Conservation (phyloP, 2,329 filamentous ascomycete species). For the Blumeria hordei region DNA sequence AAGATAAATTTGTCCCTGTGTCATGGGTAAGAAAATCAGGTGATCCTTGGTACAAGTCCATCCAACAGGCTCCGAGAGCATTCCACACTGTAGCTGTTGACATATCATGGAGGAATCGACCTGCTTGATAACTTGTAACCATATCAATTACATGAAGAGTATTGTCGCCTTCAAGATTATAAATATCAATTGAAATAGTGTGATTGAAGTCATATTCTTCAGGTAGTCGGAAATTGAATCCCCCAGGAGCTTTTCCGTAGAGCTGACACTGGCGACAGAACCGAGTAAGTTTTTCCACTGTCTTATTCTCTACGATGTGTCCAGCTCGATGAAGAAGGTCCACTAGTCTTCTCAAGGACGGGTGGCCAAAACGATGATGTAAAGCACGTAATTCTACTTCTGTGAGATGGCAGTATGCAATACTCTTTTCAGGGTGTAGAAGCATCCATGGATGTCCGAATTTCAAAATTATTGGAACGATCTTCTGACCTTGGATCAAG, state of each 20-base stretch:
- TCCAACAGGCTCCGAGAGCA: conserved; percentile 1
- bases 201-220: conserved; percentile 2
- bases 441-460: conserved; percentile 1
- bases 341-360: not conserved
- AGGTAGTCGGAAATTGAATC: conserved; percentile 1
- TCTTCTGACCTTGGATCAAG: not conserved
- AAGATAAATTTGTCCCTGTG: conserved; percentile 1
- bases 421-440: not conserved
- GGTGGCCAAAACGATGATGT: not conserved
- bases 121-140: not conserved
- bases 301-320: not conserved
- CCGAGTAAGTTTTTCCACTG: not conserved
- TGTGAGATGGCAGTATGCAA: not conserved
- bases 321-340: not conserved
- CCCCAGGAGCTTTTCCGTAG: not conserved
- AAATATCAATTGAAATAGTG: conserved; percentile 1
- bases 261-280: not conserved
- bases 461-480: not conserved
- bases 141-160: conserved; percentile 2
- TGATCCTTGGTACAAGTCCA: conserved; percentile 1
- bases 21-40: too few relatives aligned
- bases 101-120: not conserved
- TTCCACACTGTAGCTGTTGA: conserved; percentile 1
- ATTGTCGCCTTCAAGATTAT: not conserved
- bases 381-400: not conserved